Conservation (phyloP, 768 basidiomycete species). For the Trametes elegans region DNA sequence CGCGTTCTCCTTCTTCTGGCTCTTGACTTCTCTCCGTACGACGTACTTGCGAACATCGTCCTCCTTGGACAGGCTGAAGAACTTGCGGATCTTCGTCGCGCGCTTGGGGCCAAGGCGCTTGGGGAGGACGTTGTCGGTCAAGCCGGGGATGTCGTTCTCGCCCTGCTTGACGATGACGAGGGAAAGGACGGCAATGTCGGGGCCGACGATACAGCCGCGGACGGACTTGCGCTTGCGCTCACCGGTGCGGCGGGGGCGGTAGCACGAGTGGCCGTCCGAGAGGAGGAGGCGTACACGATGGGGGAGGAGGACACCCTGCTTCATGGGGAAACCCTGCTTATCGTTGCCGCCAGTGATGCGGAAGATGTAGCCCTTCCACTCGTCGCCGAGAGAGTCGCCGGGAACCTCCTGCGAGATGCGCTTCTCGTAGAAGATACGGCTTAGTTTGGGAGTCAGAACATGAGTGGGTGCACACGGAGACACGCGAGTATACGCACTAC, state of each 20-base stretch:
- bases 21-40: conserved; percentile 86
- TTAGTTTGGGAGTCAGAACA: conserved; percentile 32
- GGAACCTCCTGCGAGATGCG: conserved; percentile 94
- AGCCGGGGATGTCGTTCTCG: conserved; percentile 81
- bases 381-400: conserved; percentile 87
- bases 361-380: conserved; percentile 96
- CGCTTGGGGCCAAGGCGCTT: conserved; percentile 97
- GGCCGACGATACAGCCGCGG: conserved; percentile 95
- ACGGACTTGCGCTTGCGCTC: conserved; percentile 99
- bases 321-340: conserved; percentile 99
- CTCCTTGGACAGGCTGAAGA: conserved; percentile 97
- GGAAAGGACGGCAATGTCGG: conserved; percentile 94
- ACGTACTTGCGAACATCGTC: conserved; percentile 99
- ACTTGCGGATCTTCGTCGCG: conserved; percentile 93
- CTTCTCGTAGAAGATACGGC: conserved; percentile 97
- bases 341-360: conserved; percentile 98
- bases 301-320: conserved; percentile 96
- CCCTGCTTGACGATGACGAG: conserved; percentile 97
- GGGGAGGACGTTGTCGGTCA: conserved; percentile 90
- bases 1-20: conserved; percentile 81
- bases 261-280: conserved; percentile 96
- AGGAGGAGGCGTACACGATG: conserved; percentile 93
- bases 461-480: not conserved
- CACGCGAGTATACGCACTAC: conserved; percentile 49
- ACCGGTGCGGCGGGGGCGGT: conserved; percentile 86